phyloP scores from a whole-genome alignment of 371 early-diverging fungal genomes.

The Actinomucor elegans region DNA sequence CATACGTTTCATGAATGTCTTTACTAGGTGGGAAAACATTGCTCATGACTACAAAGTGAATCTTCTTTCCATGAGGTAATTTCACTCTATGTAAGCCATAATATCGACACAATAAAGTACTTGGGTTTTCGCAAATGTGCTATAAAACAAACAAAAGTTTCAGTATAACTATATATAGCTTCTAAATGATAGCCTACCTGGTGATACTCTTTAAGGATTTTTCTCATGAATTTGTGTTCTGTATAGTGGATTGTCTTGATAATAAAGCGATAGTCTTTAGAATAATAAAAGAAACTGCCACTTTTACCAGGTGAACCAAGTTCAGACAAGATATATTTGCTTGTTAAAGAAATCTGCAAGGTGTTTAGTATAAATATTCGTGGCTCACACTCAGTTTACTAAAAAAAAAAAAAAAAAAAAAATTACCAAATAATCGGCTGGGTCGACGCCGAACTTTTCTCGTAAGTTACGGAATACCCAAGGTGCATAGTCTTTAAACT shows the following conservation, averaged over 20 bases:
- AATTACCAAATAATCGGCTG: conserved; percentile 90
- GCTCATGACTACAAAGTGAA: conserved; percentile 98
- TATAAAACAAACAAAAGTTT: too few species aligned
- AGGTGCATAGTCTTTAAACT: conserved; percentile 98
- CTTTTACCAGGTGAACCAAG: conserved; percentile 96
- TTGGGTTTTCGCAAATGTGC: conserved; percentile 87
- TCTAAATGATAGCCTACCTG: too few species aligned
- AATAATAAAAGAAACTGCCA: conserved; percentile 97
- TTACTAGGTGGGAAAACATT: conserved; percentile 96
- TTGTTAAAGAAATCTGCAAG: conserved; percentile 84
- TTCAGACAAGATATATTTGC: conserved; percentile 95
- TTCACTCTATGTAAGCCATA: conserved; percentile 97
- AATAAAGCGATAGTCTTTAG: conserved; percentile 96
- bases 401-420: neutral
- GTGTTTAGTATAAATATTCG: too few species aligned
- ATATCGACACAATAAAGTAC: conserved; percentile 91
- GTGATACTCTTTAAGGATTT: conserved; percentile 86
- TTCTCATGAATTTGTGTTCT: conserved; percentile 92
- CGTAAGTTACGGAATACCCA: conserved; percentile 94
- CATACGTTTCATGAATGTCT: conserved; percentile 96
- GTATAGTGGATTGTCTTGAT: conserved; percentile 97
- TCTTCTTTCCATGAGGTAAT: conserved; percentile 87
- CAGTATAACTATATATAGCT: too few species aligned
- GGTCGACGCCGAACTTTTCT: conserved; percentile 85
- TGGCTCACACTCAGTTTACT: too few species aligned